Percentiles rank a stretch among this genome's conserved stretches.
These are phyloP conservation scores for Firmiana major DNA, from an alignment of 345 rosid species.

Conservation along the genomic window DNA sequence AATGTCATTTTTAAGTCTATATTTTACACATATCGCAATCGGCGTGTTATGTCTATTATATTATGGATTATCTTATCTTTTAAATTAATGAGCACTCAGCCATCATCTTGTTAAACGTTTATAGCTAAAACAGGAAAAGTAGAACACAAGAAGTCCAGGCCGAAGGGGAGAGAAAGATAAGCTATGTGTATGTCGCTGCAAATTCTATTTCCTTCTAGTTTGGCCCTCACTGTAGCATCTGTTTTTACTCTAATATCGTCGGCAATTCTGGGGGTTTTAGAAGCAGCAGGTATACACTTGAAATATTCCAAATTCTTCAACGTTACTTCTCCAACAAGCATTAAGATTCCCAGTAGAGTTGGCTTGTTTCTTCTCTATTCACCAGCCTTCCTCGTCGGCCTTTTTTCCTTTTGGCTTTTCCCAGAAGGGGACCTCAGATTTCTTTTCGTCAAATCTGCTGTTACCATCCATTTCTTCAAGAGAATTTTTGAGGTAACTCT, in stretches of 20 bases:
- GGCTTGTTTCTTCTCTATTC: constrained; percentile 60
- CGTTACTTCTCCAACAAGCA: background rate
- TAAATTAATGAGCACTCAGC: no score
- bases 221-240: constrained; percentile 34
- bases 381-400: constrained; percentile 54
- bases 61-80: no score
- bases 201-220: constrained; percentile 34
- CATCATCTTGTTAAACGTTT: no score
- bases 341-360: constrained; percentile 37
- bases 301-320: constrained; percentile 60
- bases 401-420: constrained; percentile 46
- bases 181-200: background rate
- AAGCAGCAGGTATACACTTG: constrained; percentile 42
- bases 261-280: constrained; percentile 38
- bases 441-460: constrained; percentile 43
- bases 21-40: no score
- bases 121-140: no score
- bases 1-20: no score
- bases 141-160: no score
- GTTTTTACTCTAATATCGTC: constrained; percentile 23
- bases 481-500: constrained; percentile 49
- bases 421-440: constrained; percentile 44
- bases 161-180: no score
- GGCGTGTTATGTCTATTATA: no score
- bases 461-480: constrained; percentile 70